Evolutionary conservation across 345 rosid species (phyloP).

Genomic region (Streptanthus diversifolius): DNA sequence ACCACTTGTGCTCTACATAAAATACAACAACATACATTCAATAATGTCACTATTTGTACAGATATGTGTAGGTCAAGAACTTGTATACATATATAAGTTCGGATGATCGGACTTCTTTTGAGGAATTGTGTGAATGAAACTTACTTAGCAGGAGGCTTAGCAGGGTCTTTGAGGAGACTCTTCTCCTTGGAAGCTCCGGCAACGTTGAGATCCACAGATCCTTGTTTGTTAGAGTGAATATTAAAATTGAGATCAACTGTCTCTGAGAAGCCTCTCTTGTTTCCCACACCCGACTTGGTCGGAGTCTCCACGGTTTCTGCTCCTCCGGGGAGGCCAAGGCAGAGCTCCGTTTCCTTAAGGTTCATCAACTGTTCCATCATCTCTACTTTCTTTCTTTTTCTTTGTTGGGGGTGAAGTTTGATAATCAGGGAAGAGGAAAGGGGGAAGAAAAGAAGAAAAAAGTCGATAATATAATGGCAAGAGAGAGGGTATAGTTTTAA

Average conservation of each 20-base stretch:
- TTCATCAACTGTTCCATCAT: slow-evolving; percentile 37
- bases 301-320: slow-evolving; percentile 20
- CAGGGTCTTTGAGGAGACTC: slow-evolving; percentile 31
- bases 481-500: not conserved
- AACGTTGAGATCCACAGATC: slow-evolving; percentile 25
- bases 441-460: not conserved
- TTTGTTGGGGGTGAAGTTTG: slow-evolving; percentile 6
- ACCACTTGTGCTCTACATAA: slow-evolving; percentile 72
- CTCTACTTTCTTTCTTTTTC: not conserved
- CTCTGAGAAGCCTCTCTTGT: slow-evolving; percentile 71
- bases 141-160: slow-evolving; percentile 73
- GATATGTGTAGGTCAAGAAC: not conserved
- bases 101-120: not conserved
- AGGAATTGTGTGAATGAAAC: slow-evolving; percentile 15
- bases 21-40: not conserved
- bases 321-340: slow-evolving; percentile 64
- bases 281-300: slow-evolving; percentile 20
- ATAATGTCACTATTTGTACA: not conserved
- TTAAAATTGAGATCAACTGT: slow-evolving; percentile 69
- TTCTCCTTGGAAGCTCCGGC: slow-evolving; percentile 18
- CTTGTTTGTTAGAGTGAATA: slow-evolving; percentile 36
- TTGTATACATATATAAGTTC: not conserved
- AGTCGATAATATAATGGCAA: slow-evolving; percentile 2
- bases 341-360: slow-evolving; percentile 65
- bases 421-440: slow-evolving; percentile 13